These are phyloP conservation scores for Aspergillus nidulans DNA, from an alignment of 495 filamentous ascomycete species.

Conservation along the genomic window DNA sequence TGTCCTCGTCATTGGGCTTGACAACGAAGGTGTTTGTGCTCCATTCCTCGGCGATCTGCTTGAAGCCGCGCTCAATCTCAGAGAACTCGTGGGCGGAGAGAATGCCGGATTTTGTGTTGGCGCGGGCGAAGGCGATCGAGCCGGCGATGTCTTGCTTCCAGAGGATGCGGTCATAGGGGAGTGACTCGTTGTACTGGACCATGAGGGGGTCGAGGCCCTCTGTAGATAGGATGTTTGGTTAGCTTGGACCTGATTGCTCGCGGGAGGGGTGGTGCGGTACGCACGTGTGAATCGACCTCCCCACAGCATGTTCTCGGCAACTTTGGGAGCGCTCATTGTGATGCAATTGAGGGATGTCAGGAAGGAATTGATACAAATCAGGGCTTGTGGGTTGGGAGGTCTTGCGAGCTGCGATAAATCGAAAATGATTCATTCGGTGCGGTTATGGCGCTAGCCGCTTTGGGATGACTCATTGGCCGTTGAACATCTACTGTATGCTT, in stretches of 20 bases:
- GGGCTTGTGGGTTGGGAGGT: not conserved
- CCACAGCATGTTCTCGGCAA: slow-evolving; percentile 67
- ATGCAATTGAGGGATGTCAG: slow-evolving; percentile 4
- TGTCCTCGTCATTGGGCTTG: slow-evolving; percentile 55
- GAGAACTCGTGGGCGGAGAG: slow-evolving; percentile 70
- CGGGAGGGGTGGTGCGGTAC: slow-evolving; percentile 16
- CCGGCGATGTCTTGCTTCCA: slow-evolving; percentile 78
- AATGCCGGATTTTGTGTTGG: slow-evolving; percentile 72
- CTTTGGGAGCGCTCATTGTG: slow-evolving; percentile 42
- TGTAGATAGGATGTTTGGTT: slow-evolving; percentile 17
- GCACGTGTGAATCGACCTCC: slow-evolving; percentile 76
- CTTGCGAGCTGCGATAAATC: slow-evolving; percentile 1
- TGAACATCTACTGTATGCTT: not conserved
- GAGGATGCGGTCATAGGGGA: slow-evolving; percentile 77
- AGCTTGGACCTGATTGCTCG: slow-evolving; percentile 14
- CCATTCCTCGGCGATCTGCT: slow-evolving; percentile 75
- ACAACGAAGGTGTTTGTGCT: slow-evolving; percentile 38
- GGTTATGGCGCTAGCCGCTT: slow-evolving; percentile 5
- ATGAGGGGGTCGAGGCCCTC: slow-evolving; percentile 85
- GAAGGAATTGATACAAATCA: slow-evolving; percentile 9
- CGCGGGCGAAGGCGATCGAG: slow-evolving; percentile 82
- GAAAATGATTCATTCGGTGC: slow-evolving; percentile 13
- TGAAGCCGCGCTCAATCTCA: slow-evolving; percentile 70
- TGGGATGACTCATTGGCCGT: slow-evolving; percentile 5
- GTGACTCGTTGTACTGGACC: slow-evolving; percentile 83